Percentiles rank a stretch among this genome's conserved stretches.
These are phyloP conservation scores for Trichoderma cornu-damae DNA, from an alignment of 2,329 filamentous ascomycete species.

Conservation along the genomic window DNA sequence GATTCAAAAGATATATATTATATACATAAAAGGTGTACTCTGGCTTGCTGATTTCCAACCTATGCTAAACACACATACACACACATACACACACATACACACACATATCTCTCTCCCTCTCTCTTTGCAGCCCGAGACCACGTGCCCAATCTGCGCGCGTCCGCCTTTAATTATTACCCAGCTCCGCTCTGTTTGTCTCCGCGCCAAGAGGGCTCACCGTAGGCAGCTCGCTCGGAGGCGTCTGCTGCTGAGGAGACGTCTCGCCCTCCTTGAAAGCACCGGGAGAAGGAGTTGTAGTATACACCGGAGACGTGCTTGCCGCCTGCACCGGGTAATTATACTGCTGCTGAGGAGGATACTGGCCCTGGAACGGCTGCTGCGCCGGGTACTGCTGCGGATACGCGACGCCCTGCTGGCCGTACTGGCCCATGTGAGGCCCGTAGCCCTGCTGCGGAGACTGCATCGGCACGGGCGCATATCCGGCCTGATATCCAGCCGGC, in stretches of 20 bases:
- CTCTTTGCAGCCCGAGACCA: too few species aligned
- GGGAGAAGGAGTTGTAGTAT: slow-evolving; percentile 30
- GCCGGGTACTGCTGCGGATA: slow-evolving; percentile 15
- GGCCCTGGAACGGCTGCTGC: slow-evolving; percentile 2
- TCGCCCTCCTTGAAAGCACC: slow-evolving; percentile 18
- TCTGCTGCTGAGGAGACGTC: slow-evolving; percentile 15
- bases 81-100: neutral
- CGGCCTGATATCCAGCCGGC: slow-evolving; percentile 26
- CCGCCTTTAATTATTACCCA: slow-evolving; percentile 16
- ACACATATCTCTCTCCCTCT: too few species aligned
- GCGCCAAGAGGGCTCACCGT: slow-evolving; percentile 28
- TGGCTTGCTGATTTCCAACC: neutral
- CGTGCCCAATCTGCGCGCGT: neutral
- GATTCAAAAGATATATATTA: neutral
- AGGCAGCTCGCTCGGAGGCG: slow-evolving; percentile 27
- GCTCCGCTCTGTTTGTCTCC: slow-evolving; percentile 33
- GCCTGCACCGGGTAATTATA: slow-evolving; percentile 22
- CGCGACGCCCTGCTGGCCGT: slow-evolving; percentile 11
- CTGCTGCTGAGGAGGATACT: slow-evolving; percentile 19
- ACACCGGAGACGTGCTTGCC: slow-evolving; percentile 25
- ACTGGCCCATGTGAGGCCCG: slow-evolving; percentile 21
- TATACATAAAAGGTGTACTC: neutral
- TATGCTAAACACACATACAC: neutral
- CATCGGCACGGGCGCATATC: slow-evolving; percentile 24
- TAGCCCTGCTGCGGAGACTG: slow-evolving; percentile 27